phyloP scores from a whole-genome alignment of 1,284 basidiomycete species.

The Marasmius sp. region DNA sequence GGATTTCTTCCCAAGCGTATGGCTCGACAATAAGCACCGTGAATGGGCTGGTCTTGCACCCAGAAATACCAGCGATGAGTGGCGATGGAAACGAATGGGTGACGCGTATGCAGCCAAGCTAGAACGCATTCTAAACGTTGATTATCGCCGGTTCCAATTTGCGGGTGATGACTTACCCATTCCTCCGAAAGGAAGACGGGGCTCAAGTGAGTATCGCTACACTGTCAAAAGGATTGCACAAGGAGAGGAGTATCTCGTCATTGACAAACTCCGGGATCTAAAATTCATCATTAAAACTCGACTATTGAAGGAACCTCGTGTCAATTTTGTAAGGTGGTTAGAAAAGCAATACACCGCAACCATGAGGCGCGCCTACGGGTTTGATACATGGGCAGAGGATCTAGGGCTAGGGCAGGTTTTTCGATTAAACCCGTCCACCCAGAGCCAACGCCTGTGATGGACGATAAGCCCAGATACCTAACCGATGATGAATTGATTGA shows the following conservation, averaged over 20 bases:
- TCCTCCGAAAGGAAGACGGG: too few species aligned
- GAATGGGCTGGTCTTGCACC: background rate
- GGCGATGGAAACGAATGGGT: background rate
- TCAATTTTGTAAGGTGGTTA: background rate
- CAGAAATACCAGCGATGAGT: background rate
- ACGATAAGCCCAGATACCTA: background rate
- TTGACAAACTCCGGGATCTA: background rate
- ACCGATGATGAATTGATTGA: background rate
- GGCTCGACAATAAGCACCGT: background rate
- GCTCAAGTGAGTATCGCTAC: background rate
- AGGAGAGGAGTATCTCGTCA: background rate
- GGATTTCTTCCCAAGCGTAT: background rate
- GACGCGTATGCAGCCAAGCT: background rate
- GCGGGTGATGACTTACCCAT: background rate
- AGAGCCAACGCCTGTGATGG: too few species aligned
- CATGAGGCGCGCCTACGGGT: background rate
- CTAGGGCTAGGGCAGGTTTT: too few species aligned
- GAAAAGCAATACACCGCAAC: background rate
- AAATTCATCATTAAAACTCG: background rate
- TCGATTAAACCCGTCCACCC: too few species aligned
- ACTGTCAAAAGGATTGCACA: background rate
- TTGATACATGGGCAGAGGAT: background rate
- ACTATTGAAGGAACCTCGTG: background rate
- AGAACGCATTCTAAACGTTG: background rate
- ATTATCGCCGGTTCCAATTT: background rate